Percentiles rank a stretch among this genome's conserved stretches.
Conservation (phyloP, 2,329 filamentous ascomycete genomes). For the Alternaria sp. region DNA sequence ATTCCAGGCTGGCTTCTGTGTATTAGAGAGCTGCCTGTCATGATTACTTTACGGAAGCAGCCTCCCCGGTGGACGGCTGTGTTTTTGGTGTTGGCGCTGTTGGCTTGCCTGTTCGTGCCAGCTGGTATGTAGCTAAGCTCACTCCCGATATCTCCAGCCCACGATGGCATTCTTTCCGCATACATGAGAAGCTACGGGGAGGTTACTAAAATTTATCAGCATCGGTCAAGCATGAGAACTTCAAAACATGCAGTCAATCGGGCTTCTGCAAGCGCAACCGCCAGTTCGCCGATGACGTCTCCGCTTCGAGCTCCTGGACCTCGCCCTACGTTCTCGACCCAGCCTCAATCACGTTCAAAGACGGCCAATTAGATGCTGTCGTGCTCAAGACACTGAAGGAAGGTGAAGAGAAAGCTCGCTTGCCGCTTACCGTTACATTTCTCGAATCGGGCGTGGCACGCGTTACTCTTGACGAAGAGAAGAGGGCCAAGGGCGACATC, state of each 20-base stretch:
- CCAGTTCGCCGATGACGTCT: slow-evolving; percentile 80
- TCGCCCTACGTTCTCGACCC: slow-evolving; percentile 81
- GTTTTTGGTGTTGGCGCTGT: slow-evolving; percentile 39
- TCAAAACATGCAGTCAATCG: slow-evolving; percentile 94
- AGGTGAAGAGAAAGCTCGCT: slow-evolving; percentile 70
- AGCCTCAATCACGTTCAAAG: slow-evolving; percentile 74
- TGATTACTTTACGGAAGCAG: slow-evolving; percentile 38
- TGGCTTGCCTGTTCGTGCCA: slow-evolving; percentile 45
- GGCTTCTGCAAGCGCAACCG: slow-evolving; percentile 98
- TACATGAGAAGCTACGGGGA: background rate
- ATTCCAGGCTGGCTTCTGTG: slow-evolving; percentile 27
- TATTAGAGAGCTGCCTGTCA: slow-evolving; percentile 31
- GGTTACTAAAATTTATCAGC: slow-evolving; percentile 55
- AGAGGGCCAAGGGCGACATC: slow-evolving; percentile 85
- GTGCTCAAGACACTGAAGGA: slow-evolving; percentile 80
- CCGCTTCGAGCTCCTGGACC: slow-evolving; percentile 71
- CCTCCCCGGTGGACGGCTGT: slow-evolving; percentile 67
- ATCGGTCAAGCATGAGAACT: slow-evolving; percentile 92
- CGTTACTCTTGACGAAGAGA: slow-evolving; percentile 90
- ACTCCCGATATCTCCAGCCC: background rate
- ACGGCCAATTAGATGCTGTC: slow-evolving; percentile 78
- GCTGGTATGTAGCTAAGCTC: slow-evolving; percentile 41
- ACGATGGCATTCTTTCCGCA: background rate
- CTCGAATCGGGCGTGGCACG: slow-evolving; percentile 87
- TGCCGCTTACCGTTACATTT: slow-evolving; percentile 87